Evolutionary conservation across 1,284 basidiomycete species (phyloP).

Genomic region (Cutaneotrichosporon sp.): DNA sequence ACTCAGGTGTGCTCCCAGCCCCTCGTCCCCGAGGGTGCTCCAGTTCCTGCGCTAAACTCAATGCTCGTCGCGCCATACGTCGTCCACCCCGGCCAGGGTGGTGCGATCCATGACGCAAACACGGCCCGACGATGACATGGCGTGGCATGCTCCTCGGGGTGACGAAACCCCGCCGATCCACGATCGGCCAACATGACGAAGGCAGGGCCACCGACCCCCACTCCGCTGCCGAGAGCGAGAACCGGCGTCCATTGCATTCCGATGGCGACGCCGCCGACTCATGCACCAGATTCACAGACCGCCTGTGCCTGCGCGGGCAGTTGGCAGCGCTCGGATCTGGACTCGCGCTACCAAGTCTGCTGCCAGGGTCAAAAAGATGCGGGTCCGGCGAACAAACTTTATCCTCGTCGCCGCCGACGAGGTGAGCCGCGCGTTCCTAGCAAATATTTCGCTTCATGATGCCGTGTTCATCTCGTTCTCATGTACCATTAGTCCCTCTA

Average conservation of each 20-base stretch:
- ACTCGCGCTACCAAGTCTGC: too few species aligned
- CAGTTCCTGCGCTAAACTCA: background rate
- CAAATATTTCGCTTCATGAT: background rate
- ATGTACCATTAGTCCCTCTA: background rate
- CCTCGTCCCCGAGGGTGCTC: background rate
- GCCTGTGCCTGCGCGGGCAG: background rate
- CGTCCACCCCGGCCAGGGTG: background rate
- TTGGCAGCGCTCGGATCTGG: too few species aligned
- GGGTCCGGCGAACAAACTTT: background rate
- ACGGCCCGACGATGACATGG: background rate
- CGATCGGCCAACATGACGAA: too few species aligned
- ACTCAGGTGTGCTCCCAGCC: background rate
- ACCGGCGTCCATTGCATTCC: too few species aligned
- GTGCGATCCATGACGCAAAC: background rate
- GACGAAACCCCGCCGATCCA: too few species aligned
- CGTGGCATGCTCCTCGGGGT: too few species aligned
- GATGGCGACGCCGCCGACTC: too few species aligned
- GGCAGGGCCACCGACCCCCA: too few species aligned
- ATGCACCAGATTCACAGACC: background rate
- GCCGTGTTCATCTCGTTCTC: background rate
- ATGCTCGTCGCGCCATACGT: too few species aligned
- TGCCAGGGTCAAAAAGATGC: background rate
- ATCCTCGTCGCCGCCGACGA: background rate
- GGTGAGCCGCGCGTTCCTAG: background rate
- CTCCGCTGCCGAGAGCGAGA: too few species aligned